A percentile compares a stretch with the other conserved stretches of the same genome.
These are phyloP conservation scores for Vitis rupestris DNA, from an alignment of 164 flowering plant genomes.

Conservation along the genomic window DNA sequence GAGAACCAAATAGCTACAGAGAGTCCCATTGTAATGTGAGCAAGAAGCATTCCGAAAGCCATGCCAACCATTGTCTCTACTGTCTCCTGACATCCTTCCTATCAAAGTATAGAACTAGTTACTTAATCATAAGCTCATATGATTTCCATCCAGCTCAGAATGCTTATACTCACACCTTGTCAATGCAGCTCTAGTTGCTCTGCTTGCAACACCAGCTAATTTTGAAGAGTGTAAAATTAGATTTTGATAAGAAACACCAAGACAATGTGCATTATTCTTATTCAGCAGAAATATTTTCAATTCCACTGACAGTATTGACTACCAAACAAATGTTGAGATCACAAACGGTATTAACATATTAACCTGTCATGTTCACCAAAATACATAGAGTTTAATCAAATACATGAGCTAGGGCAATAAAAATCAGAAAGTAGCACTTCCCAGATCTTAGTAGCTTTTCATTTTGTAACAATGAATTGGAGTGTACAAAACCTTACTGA, in stretches of 20 bases:
- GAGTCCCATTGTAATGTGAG: conserved; percentile 75
- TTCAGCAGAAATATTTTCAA: too few species aligned
- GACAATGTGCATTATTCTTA: too few species aligned
- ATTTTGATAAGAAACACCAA: too few species aligned
- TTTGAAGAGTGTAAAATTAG: conserved; percentile 5
- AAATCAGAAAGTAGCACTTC: too few species aligned
- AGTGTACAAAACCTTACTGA: conserved; percentile 60
- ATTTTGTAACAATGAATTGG: too few species aligned
- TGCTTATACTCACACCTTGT: conserved; percentile 59
- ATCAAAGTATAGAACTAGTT: conserved; percentile 7
- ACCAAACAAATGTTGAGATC: too few species aligned
- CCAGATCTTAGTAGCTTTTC: too few species aligned
- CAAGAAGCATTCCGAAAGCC: conserved; percentile 95
- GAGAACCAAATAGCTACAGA: conserved; percentile 80
- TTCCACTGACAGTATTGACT: too few species aligned
- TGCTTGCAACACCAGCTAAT: conserved; percentile 99
- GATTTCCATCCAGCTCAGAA: conserved; percentile 7
- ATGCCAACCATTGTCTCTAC: conserved; percentile 94
- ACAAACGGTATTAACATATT: too few species aligned
- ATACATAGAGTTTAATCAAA: too few species aligned
- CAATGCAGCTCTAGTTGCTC: conserved; percentile 98
- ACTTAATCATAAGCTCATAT: not conserved
- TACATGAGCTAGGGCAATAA: too few species aligned
- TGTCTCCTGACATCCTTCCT: conserved; percentile 99
- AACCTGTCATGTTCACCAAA: too few species aligned